These are phyloP conservation scores for Neurospora sp. DNA, from an alignment of 495 filamentous ascomycete genomes.

Conservation along the genomic window DNA sequence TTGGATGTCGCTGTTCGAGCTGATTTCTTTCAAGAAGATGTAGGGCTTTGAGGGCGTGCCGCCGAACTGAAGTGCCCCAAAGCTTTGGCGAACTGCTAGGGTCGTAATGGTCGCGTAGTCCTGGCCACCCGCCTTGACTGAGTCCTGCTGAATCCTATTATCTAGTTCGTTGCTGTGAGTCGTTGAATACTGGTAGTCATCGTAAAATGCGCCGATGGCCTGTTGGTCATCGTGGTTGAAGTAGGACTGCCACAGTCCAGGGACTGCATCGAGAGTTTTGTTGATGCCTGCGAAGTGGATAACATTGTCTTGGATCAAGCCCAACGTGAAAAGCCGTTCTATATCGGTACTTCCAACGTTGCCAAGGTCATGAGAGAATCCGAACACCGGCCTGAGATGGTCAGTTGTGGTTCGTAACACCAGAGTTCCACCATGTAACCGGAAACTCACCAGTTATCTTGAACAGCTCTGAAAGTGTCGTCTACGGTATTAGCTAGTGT, in stretches of 20 bases:
- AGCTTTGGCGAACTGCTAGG: constrained; percentile 74
- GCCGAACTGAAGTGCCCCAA: constrained; percentile 77
- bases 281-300: constrained; percentile 66
- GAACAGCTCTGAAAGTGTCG: constrained; percentile 55
- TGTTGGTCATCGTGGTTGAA: constrained; percentile 42
- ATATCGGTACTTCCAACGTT: constrained; percentile 19
- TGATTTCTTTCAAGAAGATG: constrained; percentile 91
- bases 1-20: constrained; percentile 84
- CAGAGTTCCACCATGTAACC: not conserved
- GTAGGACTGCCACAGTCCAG: constrained; percentile 70
- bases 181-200: constrained; percentile 52
- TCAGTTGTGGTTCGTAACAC: constrained; percentile 6
- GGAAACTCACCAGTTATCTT: constrained; percentile 48
- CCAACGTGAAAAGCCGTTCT: constrained; percentile 63
- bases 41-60: constrained; percentile 69
- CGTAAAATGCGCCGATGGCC: constrained; percentile 60
- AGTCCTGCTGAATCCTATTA: constrained; percentile 58
- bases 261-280: constrained; percentile 53
- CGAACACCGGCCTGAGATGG: constrained; percentile 64
- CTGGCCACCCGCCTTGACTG: constrained; percentile 49
- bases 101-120: constrained; percentile 78
- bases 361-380: constrained; percentile 69
- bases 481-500: constrained; percentile 58
- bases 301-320: constrained; percentile 62
- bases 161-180: constrained; percentile 54